Evolutionary conservation across 352 stramenopile species (phyloP), one percentile per base, ranked within the genome.

Genomic region (Pythium vanterpoolii): DNA sequence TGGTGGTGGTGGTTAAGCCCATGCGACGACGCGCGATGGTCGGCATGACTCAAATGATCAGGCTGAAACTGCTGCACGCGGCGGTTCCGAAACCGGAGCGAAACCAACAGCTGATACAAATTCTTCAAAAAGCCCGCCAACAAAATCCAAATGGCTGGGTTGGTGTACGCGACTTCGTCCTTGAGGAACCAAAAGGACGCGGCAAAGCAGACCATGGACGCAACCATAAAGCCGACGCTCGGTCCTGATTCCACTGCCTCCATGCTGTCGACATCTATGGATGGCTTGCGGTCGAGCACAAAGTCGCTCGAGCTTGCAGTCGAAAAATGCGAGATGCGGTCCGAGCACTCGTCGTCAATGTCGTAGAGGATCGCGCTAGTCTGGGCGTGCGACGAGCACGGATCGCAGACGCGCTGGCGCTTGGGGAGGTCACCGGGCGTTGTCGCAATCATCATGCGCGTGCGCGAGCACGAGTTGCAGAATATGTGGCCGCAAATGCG

Each of bases 401-500:
- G 72, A 68, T 92, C 82, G 39, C 82, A 92, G 11, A 92, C 82
- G 31, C 82, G 77, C 68, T 90, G 79, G 31, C 82, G 82, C n/a
- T 74, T 76, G 14, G 79, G 77, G 46, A 86, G 79, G 56, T 88
- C 77, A 38, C 77, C 71, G 9, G 79, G 72, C 23, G 76, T 86
- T 30, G 78, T 92, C 40, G 77, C 76, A 27, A 95, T 69, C 59
- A 90, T 74, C 71, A 94, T 93, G 21, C 88, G 74, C 36, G 74
- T 91, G 34, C 86, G 84, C 18, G 83, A 90, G 53, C 83, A 93
- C 28, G 77, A 68, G 66, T 88, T 77, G 59, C 83, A 93, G 69
- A 93, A 93, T 47, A 93, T 88, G 63, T 91, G 64, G 30, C 83
- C 83, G 48, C 83, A 93, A 46, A 90, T 81, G 51, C 83, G 83